Evolutionary conservation across 2,329 filamentous ascomycete species (phyloP), one percentile per base, ranked within the genome.

Genomic region (Colletotrichum sojae): DNA sequence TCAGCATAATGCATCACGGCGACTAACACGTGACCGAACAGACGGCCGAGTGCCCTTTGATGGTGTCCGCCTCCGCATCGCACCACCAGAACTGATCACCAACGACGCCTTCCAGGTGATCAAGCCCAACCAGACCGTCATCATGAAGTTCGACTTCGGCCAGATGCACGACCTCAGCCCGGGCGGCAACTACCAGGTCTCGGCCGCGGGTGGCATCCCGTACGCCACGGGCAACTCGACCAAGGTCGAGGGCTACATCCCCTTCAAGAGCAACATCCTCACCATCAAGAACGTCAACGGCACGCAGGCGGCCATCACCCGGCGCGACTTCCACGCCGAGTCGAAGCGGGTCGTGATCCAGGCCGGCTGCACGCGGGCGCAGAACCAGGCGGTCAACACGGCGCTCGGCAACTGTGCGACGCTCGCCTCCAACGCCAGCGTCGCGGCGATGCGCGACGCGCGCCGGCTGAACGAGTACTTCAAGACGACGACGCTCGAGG

Each of bases 381-480:
- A 82, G 36, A 78, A 79, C 40, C 77, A 76, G 0, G 76, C 83
- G 2, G 82, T 87, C 46, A 64, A 25, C 20, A n/a, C 36, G 6
- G 89, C 88, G 2, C 79, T 91, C 20, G 76, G 73, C 70, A 85
- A 87, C 78, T 88, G 88, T 74, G 78, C 81, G 4, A 79, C 76
- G 25, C 80, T 89, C 6, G 87, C 89, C 2, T 79, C 78, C 2
- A 78, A 80, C 40, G 87, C 88, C 0, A 76, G 82, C 1, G 18
- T n/a, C 20, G 49, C 69, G 20, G 71, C 63, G 16, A 43, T 40
- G 18, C 39, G 46, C 31, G 54, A 70, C 57, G 10, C 52, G 16
- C 58, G 31, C 71, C 88, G 84, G 74, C 78, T 90, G 72, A 77
- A 77, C 25, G 87, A 90, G 75, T 92, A 90, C 83, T 93, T 92